Percentiles rank a stretch among this genome's conserved stretches.
These are phyloP conservation scores for Solanum piurae DNA, from an alignment of 257 asterid species.

Conservation along the genomic window DNA sequence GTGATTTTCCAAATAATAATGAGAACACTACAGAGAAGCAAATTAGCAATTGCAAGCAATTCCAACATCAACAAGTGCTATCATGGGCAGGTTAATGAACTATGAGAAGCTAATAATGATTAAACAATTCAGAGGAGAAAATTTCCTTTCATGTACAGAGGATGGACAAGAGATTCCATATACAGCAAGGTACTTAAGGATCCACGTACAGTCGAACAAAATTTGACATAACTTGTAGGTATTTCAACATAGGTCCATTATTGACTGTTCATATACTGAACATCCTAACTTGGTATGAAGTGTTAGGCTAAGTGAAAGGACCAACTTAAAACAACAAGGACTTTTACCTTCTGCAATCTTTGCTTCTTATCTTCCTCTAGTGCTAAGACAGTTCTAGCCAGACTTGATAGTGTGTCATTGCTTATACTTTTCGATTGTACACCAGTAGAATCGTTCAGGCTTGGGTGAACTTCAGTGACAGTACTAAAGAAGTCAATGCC, in stretches of 20 bases:
- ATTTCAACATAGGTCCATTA: not conserved
- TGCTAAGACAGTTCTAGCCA: slow-evolving; percentile 66
- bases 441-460: slow-evolving; percentile 67
- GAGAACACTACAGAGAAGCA: not conserved
- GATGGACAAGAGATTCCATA: not conserved
- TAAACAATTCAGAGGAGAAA: not conserved
- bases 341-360: slow-evolving; percentile 73
- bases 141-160: not conserved
- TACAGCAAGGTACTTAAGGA: not conserved
- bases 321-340: not conserved
- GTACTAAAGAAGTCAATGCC: slow-evolving; percentile 71
- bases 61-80: not conserved
- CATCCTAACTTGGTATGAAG: not conserved
- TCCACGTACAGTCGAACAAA: not conserved
- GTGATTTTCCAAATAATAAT: not conserved
- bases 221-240: not conserved
- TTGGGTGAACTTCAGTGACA: slow-evolving; percentile 86
- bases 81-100: not conserved
- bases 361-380: slow-evolving; percentile 71
- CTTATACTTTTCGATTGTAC: slow-evolving; percentile 87
- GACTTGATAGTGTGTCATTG: slow-evolving; percentile 63
- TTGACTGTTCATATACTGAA: not conserved
- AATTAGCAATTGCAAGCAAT: not conserved
- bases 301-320: not conserved
- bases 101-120: not conserved